phyloP scores from a whole-genome alignment of 2,329 filamentous ascomycete genomes.

The Thielaviopsis cerberus region DNA sequence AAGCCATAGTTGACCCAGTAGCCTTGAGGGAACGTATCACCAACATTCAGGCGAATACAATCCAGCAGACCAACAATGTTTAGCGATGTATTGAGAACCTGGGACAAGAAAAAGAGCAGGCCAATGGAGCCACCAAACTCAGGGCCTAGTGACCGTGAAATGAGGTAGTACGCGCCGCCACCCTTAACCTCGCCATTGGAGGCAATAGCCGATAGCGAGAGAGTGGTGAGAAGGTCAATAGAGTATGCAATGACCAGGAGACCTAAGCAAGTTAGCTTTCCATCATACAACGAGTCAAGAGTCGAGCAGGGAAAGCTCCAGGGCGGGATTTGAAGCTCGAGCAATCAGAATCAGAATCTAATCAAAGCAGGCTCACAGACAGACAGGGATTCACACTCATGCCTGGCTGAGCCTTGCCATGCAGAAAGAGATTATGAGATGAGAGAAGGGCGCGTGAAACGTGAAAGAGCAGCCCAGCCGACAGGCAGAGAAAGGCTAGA shows the following conservation, averaged over 20 bases:
- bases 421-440: neutral
- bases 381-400: neutral
- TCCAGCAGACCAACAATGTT: slow-evolving; percentile 76
- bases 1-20: slow-evolving; percentile 65
- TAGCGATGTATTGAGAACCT: slow-evolving; percentile 69
- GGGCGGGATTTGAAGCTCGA: neutral
- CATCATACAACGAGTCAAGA: neutral
- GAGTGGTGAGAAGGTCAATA: slow-evolving; percentile 66
- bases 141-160: slow-evolving; percentile 67
- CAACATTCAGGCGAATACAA: slow-evolving; percentile 61
- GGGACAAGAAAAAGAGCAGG: slow-evolving; percentile 77
- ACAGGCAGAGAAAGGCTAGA: neutral
- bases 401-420: neutral
- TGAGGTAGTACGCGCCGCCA: slow-evolving; percentile 75
- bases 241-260: slow-evolving; percentile 59
- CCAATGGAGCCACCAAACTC: slow-evolving; percentile 83
- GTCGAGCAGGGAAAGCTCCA: neutral
- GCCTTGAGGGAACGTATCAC: slow-evolving; percentile 44
- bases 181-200: slow-evolving; percentile 79
- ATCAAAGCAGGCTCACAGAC: neutral
- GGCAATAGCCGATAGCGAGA: slow-evolving; percentile 75
- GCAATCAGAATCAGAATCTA: neutral
- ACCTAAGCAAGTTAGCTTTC: slow-evolving; percentile 24
- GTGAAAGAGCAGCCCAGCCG: neutral
- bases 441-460: neutral